phyloP scores from a whole-genome alignment of 2,329 filamentous ascomycete genomes.

The Peltaster fructicola region DNA sequence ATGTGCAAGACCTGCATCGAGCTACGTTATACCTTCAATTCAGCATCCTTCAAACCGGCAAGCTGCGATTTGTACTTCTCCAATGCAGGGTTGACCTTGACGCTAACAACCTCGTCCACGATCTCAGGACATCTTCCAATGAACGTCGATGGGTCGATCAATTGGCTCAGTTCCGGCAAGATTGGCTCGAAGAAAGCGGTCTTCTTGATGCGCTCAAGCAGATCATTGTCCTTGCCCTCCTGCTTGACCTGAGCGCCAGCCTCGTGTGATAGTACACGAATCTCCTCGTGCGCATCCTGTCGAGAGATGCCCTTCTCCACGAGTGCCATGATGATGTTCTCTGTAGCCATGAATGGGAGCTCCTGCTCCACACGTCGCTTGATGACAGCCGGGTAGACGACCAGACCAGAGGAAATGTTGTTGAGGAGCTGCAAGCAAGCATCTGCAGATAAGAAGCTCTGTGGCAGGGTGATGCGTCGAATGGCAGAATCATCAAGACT shows the following conservation, averaged over 20 bases:
- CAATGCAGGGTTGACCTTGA: slow-evolving; percentile 20
- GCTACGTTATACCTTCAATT: slow-evolving; percentile 13
- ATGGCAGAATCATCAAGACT: slow-evolving; percentile 63
- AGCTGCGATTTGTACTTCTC: slow-evolving; percentile 16
- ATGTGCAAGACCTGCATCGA: background rate
- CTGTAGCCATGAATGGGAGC: slow-evolving; percentile 49
- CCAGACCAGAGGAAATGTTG: slow-evolving; percentile 54
- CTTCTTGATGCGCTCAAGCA: slow-evolving; percentile 58
- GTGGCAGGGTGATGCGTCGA: slow-evolving; percentile 35
- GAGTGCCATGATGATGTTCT: slow-evolving; percentile 61
- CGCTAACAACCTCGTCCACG: slow-evolving; percentile 21
- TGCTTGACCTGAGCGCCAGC: slow-evolving; percentile 54
- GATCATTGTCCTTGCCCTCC: slow-evolving; percentile 59
- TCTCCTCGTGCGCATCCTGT: slow-evolving; percentile 75
- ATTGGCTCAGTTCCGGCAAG: slow-evolving; percentile 17
- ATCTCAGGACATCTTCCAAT: slow-evolving; percentile 22
- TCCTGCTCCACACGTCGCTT: slow-evolving; percentile 50
- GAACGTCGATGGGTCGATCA: slow-evolving; percentile 22
- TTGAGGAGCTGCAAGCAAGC: slow-evolving; percentile 44
- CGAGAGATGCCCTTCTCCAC: slow-evolving; percentile 51
- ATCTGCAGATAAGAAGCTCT: slow-evolving; percentile 31
- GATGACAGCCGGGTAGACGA: slow-evolving; percentile 65
- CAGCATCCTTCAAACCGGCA: slow-evolving; percentile 9
- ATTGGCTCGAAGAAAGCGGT: slow-evolving; percentile 51
- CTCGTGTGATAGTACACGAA: slow-evolving; percentile 62